A percentile compares a stretch with the other conserved stretches of the same genome.
Conservation (phyloP, 345 rosid species). For the Euclidium syriacum region DNA sequence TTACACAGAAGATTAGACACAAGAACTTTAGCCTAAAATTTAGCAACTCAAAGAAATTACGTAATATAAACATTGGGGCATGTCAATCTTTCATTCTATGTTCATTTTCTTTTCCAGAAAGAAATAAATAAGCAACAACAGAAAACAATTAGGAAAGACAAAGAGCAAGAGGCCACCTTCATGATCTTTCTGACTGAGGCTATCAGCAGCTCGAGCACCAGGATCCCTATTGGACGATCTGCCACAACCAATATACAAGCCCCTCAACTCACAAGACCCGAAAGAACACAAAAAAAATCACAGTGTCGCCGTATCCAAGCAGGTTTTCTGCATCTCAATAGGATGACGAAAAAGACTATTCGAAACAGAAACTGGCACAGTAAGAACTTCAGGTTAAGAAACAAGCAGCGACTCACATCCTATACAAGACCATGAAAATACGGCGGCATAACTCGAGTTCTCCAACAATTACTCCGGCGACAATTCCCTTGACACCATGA, state of each 20-base stretch:
- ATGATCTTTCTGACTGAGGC: constrained; percentile 70
- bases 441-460: constrained; percentile 78
- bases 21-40: not conserved
- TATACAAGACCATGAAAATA: constrained; percentile 76
- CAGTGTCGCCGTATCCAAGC: not conserved
- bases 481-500: constrained; percentile 77
- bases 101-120: not conserved
- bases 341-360: not conserved
- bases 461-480: constrained; percentile 86
- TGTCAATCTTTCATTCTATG: not conserved
- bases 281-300: not conserved
- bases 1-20: not conserved
- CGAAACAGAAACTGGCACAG: not conserved
- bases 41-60: not conserved
- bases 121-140: not conserved
- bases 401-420: constrained; percentile 58
- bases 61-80: not conserved
- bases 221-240: constrained; percentile 93
- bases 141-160: not conserved
- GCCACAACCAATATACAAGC: constrained; percentile 18
- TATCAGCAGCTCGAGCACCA: constrained; percentile 64
- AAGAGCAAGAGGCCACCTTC: constrained; percentile 45
- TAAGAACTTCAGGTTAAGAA: not conserved
- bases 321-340: not conserved
- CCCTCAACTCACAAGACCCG: constrained; percentile 8